A percentile compares a stretch with the other conserved stretches of the same genome.
These are phyloP conservation scores for Dictyostelium firmibasis DNA, from an alignment of 78 protist genomes.

Conservation along the genomic window DNA sequence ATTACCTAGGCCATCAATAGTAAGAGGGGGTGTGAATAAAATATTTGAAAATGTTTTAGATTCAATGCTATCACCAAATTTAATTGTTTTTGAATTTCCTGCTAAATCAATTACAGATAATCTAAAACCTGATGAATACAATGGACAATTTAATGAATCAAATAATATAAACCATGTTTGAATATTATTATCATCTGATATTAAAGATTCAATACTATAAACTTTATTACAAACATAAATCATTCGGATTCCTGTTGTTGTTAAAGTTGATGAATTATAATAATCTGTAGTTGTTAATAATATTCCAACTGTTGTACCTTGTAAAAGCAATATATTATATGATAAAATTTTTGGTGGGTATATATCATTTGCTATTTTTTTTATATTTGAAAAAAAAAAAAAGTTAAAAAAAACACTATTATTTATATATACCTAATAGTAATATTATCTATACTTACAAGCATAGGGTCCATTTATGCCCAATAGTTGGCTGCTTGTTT, in stretches of 20 bases:
- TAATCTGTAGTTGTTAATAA: background rate
- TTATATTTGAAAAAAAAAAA: background rate
- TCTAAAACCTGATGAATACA: background rate
- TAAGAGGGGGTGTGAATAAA: background rate
- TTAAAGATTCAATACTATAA: background rate
- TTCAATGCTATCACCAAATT: background rate
- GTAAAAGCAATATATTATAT: background rate
- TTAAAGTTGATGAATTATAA: background rate
- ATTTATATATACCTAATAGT: too few species aligned
- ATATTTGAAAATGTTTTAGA: background rate
- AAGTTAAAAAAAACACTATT: background rate
- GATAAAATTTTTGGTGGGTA: background rate
- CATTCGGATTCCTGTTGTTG: background rate
- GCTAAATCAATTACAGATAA: background rate
- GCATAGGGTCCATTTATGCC: too few species aligned
- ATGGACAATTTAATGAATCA: background rate
- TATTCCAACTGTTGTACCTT: background rate
- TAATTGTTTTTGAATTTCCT: background rate
- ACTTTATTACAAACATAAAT: background rate
- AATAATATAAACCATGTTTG: background rate
- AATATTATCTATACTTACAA: too few species aligned
- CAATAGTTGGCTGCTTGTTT: too few species aligned
- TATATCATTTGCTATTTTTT: background rate
- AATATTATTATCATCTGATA: background rate
- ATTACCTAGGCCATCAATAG: background rate